These are phyloP conservation scores for Coniochaeta sp. DNA, from an alignment of 2,329 filamentous ascomycete genomes.

Conservation along the genomic window DNA sequence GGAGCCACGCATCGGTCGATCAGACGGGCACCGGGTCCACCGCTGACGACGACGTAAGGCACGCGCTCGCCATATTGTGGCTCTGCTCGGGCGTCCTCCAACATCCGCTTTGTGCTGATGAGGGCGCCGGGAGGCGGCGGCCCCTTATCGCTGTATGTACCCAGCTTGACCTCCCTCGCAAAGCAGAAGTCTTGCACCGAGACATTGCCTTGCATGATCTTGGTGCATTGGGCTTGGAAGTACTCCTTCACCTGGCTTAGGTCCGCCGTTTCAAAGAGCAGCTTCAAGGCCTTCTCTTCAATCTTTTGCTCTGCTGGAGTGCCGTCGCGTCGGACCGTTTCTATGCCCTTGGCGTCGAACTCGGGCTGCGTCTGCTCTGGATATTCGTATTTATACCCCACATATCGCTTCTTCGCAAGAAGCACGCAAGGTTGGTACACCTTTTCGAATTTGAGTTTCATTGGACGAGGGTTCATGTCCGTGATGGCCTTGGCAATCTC, in stretches of 20 bases:
- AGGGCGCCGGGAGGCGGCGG: conserved; percentile 79
- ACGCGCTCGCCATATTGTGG: conserved; percentile 94
- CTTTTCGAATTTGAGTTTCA: conserved; percentile 98
- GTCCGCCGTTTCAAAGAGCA: conserved; percentile 85
- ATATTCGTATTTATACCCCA: conserved; percentile 93
- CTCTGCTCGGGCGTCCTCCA: conserved; percentile 77
- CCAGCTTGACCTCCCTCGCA: conserved; percentile 83
- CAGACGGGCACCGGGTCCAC: conserved; percentile 76
- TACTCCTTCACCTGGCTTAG: conserved; percentile 83
- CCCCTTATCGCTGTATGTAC: conserved; percentile 77
- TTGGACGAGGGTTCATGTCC: conserved; percentile 78
- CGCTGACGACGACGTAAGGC: conserved; percentile 87
- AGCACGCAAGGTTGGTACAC: conserved; percentile 94
- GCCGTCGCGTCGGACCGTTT: conserved; percentile 91
- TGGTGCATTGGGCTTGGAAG: conserved; percentile 82
- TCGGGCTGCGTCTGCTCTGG: conserved; percentile 69
- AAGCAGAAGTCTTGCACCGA: conserved; percentile 96
- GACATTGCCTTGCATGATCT: conserved; percentile 84
- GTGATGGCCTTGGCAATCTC: conserved; percentile 88
- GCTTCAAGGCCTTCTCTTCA: conserved; percentile 81
- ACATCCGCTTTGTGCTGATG: conserved; percentile 80
- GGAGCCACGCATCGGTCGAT: conserved; percentile 88
- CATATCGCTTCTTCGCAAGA: conserved; percentile 94
- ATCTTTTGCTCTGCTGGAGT: conserved; percentile 96
- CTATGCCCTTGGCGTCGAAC: conserved; percentile 97